Percentiles rank a stretch among this genome's conserved stretches.
Evolutionary conservation across 345 rosid species (phyloP).

Genomic region (Populus davidiana): DNA sequence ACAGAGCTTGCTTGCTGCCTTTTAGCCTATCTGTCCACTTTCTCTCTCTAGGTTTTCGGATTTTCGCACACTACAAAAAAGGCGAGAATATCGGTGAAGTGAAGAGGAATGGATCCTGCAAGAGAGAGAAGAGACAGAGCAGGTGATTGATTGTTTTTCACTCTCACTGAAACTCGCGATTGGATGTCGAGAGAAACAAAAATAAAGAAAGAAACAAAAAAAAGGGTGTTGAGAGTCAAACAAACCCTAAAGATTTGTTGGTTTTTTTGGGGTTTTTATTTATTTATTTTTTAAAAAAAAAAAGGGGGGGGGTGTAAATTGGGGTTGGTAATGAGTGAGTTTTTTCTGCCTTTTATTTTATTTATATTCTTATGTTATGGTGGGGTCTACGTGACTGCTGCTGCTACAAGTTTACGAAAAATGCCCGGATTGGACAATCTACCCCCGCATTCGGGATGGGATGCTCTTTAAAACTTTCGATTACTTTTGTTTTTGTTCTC

Average conservation of each 20-base stretch:
- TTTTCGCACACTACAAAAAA: slow-evolving; percentile 21
- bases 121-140: slow-evolving; percentile 35
- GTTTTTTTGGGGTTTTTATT: background rate
- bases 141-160: slow-evolving; percentile 27
- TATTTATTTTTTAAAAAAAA: background rate
- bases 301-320: background rate
- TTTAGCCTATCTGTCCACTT: slow-evolving; percentile 25
- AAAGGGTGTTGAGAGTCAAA: background rate
- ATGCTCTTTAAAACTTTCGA: too few relatives aligned
- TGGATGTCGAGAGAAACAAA: slow-evolving; percentile 6
- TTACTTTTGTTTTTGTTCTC: background rate
- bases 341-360: background rate
- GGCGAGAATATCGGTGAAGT: slow-evolving; percentile 43
- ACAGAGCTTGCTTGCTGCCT: slow-evolving; percentile 9
- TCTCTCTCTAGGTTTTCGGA: slow-evolving; percentile 29
- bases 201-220: background rate
- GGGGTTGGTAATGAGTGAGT: background rate
- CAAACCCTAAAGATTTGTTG: slow-evolving; percentile 20
- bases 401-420: background rate
- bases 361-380: background rate
- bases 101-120: slow-evolving; percentile 36
- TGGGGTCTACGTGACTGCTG: background rate
- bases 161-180: slow-evolving; percentile 42
- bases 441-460: background rate
- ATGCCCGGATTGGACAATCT: too few relatives aligned